Evolutionary conservation across 176 grass and related monocot genomes (phyloP).

Genomic region (Puccinellia tenuiflora): DNA sequence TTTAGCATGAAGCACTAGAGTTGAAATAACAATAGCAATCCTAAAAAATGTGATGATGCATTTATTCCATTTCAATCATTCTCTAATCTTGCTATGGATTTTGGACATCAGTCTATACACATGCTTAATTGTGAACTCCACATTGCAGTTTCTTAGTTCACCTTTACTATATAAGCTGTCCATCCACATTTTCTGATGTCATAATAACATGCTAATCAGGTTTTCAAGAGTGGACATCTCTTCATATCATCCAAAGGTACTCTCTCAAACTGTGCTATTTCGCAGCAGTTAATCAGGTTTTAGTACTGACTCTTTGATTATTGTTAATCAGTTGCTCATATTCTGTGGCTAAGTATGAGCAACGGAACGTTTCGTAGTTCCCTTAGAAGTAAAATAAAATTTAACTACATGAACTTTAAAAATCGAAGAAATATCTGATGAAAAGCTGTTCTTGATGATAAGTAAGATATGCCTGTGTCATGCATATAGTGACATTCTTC

Average conservation of each 20-base stretch:
- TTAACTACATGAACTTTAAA: background rate
- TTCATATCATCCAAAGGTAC: conserved; percentile 99
- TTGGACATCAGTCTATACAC: background rate
- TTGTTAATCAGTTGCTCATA: background rate
- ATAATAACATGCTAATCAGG: conserved; percentile 41
- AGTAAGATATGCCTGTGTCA: background rate
- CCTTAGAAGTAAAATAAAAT: background rate
- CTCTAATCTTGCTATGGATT: background rate
- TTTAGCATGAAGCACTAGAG: conserved; percentile 4
- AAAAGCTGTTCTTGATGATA: background rate
- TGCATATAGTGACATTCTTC: background rate
- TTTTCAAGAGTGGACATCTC: conserved; percentile 96
- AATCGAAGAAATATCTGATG: background rate
- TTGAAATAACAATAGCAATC: background rate
- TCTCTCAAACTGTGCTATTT: background rate
- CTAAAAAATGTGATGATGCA: background rate
- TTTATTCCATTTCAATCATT: conserved; percentile 9
- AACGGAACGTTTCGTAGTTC: background rate
- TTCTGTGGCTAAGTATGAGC: background rate
- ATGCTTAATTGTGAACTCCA: background rate
- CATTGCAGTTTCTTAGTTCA: background rate
- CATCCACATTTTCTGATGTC: conserved; percentile 20
- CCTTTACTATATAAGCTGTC: background rate
- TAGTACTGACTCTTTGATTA: background rate
- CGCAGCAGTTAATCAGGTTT: background rate